Base-by-base conservation (phyloP, 345 rosid species). In the Populus davidiana region DNA sequence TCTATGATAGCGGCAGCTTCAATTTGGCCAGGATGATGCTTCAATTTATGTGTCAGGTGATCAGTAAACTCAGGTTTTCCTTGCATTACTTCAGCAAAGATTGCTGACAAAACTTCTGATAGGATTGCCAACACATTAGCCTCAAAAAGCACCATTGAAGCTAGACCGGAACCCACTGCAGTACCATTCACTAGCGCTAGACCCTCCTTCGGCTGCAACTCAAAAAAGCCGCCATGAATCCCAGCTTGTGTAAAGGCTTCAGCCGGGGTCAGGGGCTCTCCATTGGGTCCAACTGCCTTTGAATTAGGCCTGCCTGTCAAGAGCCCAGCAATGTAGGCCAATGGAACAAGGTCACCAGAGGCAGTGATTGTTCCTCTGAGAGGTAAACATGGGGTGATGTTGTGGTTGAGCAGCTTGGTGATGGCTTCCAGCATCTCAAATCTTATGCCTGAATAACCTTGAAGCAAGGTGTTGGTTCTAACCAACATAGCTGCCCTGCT, bases 1-100 rank as follows among this genome's bases (percentile, higher is more conserved):
- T 82, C 85, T 82, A 82, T 82, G 33, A 82, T 78, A 1, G 85
- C 85, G 14, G 85, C 85, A 11, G 85, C 79, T 78, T 82, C 85
- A 44, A 82, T 82, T 47, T 82, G 85, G 31, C 85, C 82, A 25
- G 85, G 85, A n/a, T 78, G 82, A 35, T 82, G 85, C 85, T 82
- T 82, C 59, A 82, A 67, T 54, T 82, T 82, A 41, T 82, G 85
- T 31, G 85, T 82, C 77, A 82, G 54, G 33, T 82, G 82, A 56
- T 82, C 85, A 12, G 85, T 78, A 36, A 82, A 82, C 52, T 82
- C 85, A 1, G 82, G 85, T 49, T 82, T 82, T 29, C 85, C 82
- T 41, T 78, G 79, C 85, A 82, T 78, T 35, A 82, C 85, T 61
- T 82, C 85, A 2, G 82, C 82, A 43, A 82, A 82, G n/a, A 78